Base-by-base conservation (phyloP, 2,329 filamentous ascomycete genomes). In the Calonectria pauciramosa region DNA sequence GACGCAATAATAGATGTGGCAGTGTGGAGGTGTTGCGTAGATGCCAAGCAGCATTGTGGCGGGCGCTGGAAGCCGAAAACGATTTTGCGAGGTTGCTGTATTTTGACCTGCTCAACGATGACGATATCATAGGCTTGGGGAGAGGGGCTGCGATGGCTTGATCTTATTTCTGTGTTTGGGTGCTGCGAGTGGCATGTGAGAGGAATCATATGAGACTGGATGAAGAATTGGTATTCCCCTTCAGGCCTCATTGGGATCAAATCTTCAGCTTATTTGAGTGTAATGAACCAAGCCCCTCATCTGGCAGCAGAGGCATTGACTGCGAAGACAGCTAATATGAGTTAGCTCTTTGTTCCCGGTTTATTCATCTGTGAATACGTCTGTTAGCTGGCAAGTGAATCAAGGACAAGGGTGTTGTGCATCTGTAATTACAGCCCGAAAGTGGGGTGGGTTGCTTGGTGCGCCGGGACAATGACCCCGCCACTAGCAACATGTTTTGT, bases 381-480 rank as follows among this genome's bases (percentile, higher is more conserved):
- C 36, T 28, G 20, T 44, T 47, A 63, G 41, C 9, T 32, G 38
- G 30, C 23, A 34, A 49, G 38, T 68, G 38, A 66, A 51, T 34
- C 68, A 65, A 47, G 59, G 68, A 64, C 68, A 54, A 52, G 68
- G 68, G 20, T 65, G 60, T 65, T 49, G 56, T 41, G 26, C 28
- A 65, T 49, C 47, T 63, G 70, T 51, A 41, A 52, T 70, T 70
- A 68, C 60, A 70, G 71, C 60, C 60, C 44, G 60, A 70, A 65
- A 72, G 71, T 67, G 71, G 71, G 51, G 67, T 47, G 20, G n/a
- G 26, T 32, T 70, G 38, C 51, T 59, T 34, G 56, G 38, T 68
- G 51, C 36, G 30, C 47, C n/a, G 34, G 51, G 60, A 32, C 59
- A 63, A 68, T 73, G 67, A 73, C 71, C 71, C 71, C 71, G 71